A percentile compares a stretch with the other conserved stretches of the same genome.
Evolutionary conservation across 305 asterid genomes (phyloP).

Genomic region (Solanum hybrid): DNA sequence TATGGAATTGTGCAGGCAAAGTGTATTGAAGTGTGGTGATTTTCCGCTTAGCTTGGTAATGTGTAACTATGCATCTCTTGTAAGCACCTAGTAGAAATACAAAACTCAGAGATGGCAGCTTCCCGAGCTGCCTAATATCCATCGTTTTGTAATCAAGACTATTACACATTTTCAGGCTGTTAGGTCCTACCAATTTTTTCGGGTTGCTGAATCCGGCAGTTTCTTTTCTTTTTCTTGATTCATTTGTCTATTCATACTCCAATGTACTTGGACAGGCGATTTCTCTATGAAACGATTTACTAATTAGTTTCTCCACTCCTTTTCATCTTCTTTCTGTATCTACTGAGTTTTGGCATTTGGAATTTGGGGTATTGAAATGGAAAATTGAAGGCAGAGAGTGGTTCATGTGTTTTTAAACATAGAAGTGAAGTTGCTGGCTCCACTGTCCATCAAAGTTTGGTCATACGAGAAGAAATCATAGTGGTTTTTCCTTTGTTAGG

Average conservation of each 20-base stretch:
- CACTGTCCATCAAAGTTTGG: not conserved
- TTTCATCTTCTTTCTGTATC: not conserved
- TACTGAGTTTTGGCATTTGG: not conserved
- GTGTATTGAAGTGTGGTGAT: not conserved
- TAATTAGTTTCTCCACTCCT: not conserved
- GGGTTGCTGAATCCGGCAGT: not conserved
- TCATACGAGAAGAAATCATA: not conserved
- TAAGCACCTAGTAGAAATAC: not conserved
- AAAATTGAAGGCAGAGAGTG: not conserved
- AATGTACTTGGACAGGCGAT: not conserved
- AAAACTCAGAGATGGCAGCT: not conserved
- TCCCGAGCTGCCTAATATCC: not conserved
- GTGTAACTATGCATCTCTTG: not conserved
- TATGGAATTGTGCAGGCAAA: not conserved
- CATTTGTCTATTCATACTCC: not conserved
- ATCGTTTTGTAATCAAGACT: not conserved
- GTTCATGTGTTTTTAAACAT: not conserved
- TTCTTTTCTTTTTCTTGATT: not conserved
- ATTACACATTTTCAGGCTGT: not conserved
- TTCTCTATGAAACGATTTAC: not conserved
- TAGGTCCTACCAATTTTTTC: not conserved
- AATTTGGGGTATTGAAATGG: not conserved
- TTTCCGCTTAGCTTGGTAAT: not conserved
- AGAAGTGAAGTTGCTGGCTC: not conserved
- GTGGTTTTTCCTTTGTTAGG: not conserved